Conservation (phyloP, 345 rosid genomes). For the Zanthoxylum bungeanum region DNA sequence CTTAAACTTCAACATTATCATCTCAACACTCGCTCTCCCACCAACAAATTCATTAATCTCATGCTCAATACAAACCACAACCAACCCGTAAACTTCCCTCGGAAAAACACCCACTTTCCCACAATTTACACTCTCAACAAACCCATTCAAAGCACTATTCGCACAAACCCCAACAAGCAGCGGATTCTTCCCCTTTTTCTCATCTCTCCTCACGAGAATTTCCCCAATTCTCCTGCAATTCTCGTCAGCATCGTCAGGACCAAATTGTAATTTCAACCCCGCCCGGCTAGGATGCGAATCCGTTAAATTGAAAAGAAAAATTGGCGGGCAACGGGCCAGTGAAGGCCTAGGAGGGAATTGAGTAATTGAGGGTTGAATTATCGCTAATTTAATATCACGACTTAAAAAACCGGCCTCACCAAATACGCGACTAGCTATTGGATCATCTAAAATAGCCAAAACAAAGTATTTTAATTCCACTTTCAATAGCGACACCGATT, state of each 20-base stretch:
- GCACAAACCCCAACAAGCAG: conserved; percentile 5
- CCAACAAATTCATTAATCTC: conserved; percentile 1
- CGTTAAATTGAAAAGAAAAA: conserved; percentile 41
- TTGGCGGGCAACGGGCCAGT: conserved; percentile 38
- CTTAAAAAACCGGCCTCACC: conserved; percentile 74
- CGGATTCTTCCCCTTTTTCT: conserved; percentile 5
- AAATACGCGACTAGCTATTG: conserved; percentile 61
- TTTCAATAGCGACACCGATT: conserved; percentile 43
- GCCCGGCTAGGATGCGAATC: conserved; percentile 35
- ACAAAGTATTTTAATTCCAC: conserved; percentile 61
- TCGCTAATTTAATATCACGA: conserved; percentile 53
- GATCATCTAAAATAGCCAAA: conserved; percentile 68
- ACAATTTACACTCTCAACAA: neutral
- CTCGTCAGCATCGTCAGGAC: conserved; percentile 3
- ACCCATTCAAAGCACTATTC: conserved; percentile 3
- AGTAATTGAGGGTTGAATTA: conserved; percentile 52
- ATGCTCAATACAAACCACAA: neutral
- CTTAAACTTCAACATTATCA: neutral
- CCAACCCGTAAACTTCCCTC: neutral
- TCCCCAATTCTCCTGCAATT: conserved; percentile 13
- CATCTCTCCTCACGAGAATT: conserved; percentile 11
- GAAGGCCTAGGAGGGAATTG: conserved; percentile 29
- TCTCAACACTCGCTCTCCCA: neutral
- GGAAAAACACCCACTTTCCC: conserved; percentile 2
- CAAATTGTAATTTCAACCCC: conserved; percentile 31